Conservation (phyloP, 352 stramenopile genomes). For the Globisporangium acanthophoron region DNA sequence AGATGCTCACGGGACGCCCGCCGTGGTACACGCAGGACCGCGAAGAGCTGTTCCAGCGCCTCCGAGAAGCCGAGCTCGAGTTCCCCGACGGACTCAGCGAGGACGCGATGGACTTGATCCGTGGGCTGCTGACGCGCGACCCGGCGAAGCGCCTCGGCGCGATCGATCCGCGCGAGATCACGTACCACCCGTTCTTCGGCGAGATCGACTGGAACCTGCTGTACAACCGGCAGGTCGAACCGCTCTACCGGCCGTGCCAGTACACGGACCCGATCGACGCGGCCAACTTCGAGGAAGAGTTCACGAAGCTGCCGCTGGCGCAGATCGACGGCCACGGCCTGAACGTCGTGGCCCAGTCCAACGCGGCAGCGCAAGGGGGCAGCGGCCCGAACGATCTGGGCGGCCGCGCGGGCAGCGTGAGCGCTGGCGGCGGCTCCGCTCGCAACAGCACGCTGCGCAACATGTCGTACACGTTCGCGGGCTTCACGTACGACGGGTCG, state of each 20-base stretch:
- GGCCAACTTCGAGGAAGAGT: conserved; percentile 83
- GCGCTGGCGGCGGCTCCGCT: conserved; percentile 31
- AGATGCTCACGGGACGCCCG: conserved; percentile 73
- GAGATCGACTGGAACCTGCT: conserved; percentile 81
- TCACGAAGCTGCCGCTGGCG: conserved; percentile 67
- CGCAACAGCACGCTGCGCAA: conserved; percentile 68
- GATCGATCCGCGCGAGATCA: conserved; percentile 70
- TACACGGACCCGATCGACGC: conserved; percentile 81
- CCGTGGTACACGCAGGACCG: conserved; percentile 82
- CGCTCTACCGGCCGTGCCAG: conserved; percentile 76
- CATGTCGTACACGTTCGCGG: conserved; percentile 82
- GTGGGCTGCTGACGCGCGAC: conserved; percentile 89
- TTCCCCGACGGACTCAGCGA: conserved; percentile 63
- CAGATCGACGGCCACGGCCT: conserved; percentile 66
- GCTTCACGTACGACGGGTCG: conserved; percentile 78
- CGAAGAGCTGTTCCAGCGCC: conserved; percentile 61
- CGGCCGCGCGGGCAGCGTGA: conserved; percentile 12
- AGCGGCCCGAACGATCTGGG: conserved; percentile 1
- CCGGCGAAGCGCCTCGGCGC: conserved; percentile 89
- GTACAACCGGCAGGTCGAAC: conserved; percentile 68
- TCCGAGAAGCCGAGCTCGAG: conserved; percentile 61
- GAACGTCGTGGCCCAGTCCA: conserved; percentile 47
- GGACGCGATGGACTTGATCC: conserved; percentile 75
- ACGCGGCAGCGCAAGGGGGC: conserved; percentile 8
- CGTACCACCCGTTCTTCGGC: conserved; percentile 77